Percentiles rank a stretch among this genome's conserved stretches.
Evolutionary conservation across 257 asterid genomes (phyloP).

Genomic region (Solanum chiquidenum): DNA sequence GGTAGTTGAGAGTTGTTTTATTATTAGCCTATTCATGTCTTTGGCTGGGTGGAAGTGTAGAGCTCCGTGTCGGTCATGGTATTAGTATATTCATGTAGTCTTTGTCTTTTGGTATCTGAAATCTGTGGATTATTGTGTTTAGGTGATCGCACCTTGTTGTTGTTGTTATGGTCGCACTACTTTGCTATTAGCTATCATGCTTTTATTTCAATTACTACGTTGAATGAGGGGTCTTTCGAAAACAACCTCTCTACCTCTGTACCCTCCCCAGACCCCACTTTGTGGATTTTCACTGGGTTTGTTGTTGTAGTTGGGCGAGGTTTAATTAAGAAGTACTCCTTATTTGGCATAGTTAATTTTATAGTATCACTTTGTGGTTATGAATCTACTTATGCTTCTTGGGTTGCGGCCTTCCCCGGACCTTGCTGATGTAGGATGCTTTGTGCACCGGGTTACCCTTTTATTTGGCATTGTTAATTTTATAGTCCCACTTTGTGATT

Average conservation of each 20-base stretch:
- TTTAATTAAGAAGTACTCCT: background rate
- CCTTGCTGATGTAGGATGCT: background rate
- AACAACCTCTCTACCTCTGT: no score
- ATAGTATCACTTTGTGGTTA: background rate
- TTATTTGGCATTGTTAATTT: background rate
- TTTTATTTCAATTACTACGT: no score
- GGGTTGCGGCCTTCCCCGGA: background rate
- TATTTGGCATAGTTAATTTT: background rate
- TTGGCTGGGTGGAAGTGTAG: background rate
- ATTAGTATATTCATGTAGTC: background rate
- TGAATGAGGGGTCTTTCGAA: background rate
- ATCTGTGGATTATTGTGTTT: no score
- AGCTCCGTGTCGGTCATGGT: background rate
- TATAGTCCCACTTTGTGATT: background rate
- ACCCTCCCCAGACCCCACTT: background rate
- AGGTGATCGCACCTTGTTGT: background rate
- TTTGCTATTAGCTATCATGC: background rate
- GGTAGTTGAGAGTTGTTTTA: background rate
- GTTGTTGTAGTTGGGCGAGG: background rate
- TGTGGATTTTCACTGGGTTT: background rate
- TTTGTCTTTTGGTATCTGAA: background rate
- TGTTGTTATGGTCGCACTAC: background rate
- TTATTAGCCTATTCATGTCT: no score
- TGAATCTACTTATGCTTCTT: background rate
- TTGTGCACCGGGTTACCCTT: background rate